Evolutionary conservation across 2,329 filamentous ascomycete genomes (phyloP).

Genomic region (Rhytidhysteron rufulum): DNA sequence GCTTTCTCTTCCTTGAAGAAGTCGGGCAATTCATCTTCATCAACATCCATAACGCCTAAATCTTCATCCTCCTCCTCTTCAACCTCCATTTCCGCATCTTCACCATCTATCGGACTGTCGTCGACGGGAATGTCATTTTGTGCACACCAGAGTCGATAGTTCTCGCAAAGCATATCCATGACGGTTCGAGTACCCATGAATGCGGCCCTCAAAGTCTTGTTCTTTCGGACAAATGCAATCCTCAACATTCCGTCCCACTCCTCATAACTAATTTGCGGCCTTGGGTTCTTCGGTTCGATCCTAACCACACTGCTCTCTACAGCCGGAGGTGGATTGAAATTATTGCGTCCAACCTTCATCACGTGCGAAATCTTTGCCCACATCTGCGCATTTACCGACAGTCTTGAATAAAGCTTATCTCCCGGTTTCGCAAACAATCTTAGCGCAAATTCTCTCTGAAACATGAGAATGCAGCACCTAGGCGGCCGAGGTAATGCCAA

Average conservation of each 20-base stretch:
- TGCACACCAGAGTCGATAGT: conserved; percentile 87
- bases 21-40: conserved; percentile 69
- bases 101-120: conserved; percentile 45
- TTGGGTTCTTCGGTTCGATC: conserved; percentile 79
- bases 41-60: conserved; percentile 53
- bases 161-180: conserved; percentile 76
- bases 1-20: conserved; percentile 70
- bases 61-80: conserved; percentile 53
- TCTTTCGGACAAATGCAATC: conserved; percentile 81
- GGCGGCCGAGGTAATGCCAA: conserved; percentile 78
- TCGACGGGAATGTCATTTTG: conserved; percentile 78
- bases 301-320: conserved; percentile 90
- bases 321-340: conserved; percentile 91
- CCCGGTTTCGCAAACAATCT: conserved; percentile 83
- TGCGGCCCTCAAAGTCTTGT: conserved; percentile 79
- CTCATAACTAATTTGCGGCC: conserved; percentile 85
- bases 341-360: conserved; percentile 93
- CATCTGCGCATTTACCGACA: conserved; percentile 92
- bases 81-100: conserved; percentile 43
- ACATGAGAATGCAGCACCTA: conserved; percentile 85
- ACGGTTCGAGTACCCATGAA: conserved; percentile 80
- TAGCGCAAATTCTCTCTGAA: conserved; percentile 91
- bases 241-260: conserved; percentile 91
- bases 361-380: conserved; percentile 71
- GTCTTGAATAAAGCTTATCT: conserved; percentile 83